Conservation (phyloP, 1,139 yeast species). For the Suhomyces maxii region DNA sequence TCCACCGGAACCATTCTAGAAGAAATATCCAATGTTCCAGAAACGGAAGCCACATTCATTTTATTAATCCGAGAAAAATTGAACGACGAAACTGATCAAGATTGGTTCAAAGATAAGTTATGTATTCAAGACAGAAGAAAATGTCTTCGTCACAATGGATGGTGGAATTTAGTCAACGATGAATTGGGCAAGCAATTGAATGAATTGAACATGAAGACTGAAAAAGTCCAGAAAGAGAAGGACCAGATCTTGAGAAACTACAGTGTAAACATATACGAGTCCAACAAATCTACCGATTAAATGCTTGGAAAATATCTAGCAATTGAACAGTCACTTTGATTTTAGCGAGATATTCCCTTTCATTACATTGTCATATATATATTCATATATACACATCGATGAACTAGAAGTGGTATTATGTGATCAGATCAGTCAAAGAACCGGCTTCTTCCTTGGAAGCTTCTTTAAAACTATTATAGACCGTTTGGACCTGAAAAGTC, state of each 20-base stretch:
- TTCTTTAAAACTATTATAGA: background rate
- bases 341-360: no score
- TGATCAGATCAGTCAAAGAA: no score
- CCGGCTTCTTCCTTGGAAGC: no score
- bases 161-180: slow-evolving; percentile 49
- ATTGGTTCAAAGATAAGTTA: slow-evolving; percentile 25
- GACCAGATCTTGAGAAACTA: slow-evolving; percentile 30
- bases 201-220: slow-evolving; percentile 24
- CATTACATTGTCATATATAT: no score
- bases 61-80: slow-evolving; percentile 18
- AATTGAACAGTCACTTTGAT: no score
- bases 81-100: slow-evolving; percentile 20
- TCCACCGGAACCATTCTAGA: slow-evolving; percentile 1
- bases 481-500: no score
- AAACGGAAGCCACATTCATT: slow-evolving; percentile 12
- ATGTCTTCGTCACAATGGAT: slow-evolving; percentile 65
- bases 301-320: no score
- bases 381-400: no score
- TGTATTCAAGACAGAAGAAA: slow-evolving; percentile 67
- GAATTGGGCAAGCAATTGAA: slow-evolving; percentile 8
- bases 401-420: no score
- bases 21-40: slow-evolving; percentile 1
- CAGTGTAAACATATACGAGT: slow-evolving; percentile 37
- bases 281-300: background rate
- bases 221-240: slow-evolving; percentile 25